Percentiles rank a stretch among this genome's conserved stretches.
Evolutionary conservation across 129 eudicot genomes (phyloP).

Genomic region (Pulicaria dysenterica): DNA sequence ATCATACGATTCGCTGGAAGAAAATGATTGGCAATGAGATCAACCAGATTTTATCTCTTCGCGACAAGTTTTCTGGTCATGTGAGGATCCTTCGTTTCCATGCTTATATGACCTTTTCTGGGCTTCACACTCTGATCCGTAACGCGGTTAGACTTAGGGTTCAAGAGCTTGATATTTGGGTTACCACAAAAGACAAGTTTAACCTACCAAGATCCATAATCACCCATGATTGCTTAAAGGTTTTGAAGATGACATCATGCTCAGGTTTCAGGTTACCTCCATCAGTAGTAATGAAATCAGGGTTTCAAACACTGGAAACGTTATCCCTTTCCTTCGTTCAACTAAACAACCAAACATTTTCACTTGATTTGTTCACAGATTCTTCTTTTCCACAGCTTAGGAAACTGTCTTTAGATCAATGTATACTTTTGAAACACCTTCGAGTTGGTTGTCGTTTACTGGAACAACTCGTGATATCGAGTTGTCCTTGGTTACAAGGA

Average conservation of each 20-base stretch:
- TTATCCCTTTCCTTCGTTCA: conserved; percentile 50
- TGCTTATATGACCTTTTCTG: conserved; percentile 48
- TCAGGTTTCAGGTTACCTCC: conserved; percentile 70
- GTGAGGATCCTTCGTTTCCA: conserved; percentile 51
- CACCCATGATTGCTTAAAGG: conserved; percentile 37
- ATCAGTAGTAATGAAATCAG: conserved; percentile 43
- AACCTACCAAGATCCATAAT: conserved; percentile 62
- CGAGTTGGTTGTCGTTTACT: conserved; percentile 44
- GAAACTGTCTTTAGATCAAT: conserved; percentile 44
- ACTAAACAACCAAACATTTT: conserved; percentile 40
- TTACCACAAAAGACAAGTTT: conserved; percentile 55
- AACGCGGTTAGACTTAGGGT: conserved; percentile 52
- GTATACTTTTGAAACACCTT: conserved; percentile 46
- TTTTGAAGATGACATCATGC: conserved; percentile 47
- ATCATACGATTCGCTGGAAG: too few species aligned
- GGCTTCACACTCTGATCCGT: conserved; percentile 52
- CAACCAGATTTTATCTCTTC: conserved; percentile 39
- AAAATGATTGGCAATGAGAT: conserved; percentile 26
- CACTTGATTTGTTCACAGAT: conserved; percentile 47
- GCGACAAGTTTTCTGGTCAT: conserved; percentile 39
- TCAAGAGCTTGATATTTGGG: conserved; percentile 68
- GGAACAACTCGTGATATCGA: conserved; percentile 46
- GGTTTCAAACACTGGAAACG: conserved; percentile 49
- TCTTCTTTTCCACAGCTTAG: conserved; percentile 58
- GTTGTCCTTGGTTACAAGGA: conserved; percentile 47